Conservation (phyloP, 129 eudicot genomes). For the Erigeron canadensis region DNA sequence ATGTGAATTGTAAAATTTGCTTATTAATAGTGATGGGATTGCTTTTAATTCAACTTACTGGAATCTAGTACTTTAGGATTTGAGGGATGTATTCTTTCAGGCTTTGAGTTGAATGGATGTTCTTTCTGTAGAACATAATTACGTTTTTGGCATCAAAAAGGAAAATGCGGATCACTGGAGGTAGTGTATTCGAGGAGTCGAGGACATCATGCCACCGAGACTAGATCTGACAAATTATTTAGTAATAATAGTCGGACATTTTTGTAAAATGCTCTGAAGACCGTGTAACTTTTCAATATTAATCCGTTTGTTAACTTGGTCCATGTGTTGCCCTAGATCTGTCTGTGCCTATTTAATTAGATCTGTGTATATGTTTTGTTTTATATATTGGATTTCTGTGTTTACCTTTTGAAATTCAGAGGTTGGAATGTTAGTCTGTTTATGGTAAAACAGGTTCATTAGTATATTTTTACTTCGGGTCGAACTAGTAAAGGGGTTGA, state of each 20-base stretch:
- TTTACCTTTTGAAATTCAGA: too few species aligned
- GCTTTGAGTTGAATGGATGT: constrained; percentile 2
- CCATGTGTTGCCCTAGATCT: too few species aligned
- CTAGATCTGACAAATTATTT: neutral
- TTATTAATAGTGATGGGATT: neutral
- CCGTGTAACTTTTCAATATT: neutral
- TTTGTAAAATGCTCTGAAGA: neutral
- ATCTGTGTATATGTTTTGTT: too few species aligned
- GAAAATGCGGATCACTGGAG: constrained; percentile 4
- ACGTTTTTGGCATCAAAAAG: neutral
- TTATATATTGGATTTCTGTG: too few species aligned
- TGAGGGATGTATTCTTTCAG: neutral
- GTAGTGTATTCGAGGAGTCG: neutral
- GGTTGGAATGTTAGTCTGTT: too few species aligned
- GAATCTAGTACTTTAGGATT: constrained; percentile 1
- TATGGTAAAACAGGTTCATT: too few species aligned
- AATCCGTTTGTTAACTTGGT: neutral
- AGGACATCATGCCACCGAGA: too few species aligned
- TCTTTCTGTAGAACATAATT: neutral
- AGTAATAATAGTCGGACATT: neutral
- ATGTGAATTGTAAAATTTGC: neutral
- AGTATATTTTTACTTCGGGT: too few species aligned
- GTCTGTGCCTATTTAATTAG: too few species aligned
- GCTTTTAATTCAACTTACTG: constrained; percentile 3
- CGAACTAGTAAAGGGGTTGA: too few species aligned